Base-by-base conservation (phyloP, 352 stramenopile species). In the Phytophthora agathidicida region DNA sequence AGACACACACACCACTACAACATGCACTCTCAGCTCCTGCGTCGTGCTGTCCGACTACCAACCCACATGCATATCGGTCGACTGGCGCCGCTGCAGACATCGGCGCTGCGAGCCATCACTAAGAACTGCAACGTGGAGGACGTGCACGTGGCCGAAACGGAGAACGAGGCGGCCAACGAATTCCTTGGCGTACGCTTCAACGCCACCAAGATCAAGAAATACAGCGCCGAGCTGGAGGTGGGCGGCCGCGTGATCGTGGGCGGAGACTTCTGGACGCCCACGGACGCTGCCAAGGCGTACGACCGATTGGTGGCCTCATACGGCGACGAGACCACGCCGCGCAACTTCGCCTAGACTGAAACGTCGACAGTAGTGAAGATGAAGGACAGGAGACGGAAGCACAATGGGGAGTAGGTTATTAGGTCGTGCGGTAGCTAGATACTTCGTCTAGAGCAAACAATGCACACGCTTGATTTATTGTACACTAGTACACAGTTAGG, bases 151-250 rank as follows among this genome's bases (percentile, higher is more conserved):
- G 65, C 50, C 2, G 76, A 72, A 35, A 79, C 73, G 33, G 71
- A 84, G 43, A 61, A 68, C 27, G 66, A 52, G 33, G 71, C 72
- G 20, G 72, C 78, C 31, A 77, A 76, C n/a, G 60, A 79, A 43
- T 89, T 84, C 66, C 65, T 88, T 30, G 83, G 83, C 46, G 80
- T 92, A 32, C 68, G 60, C 24, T 90, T 86, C 67, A 79, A 88
- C 49, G 64, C 69, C 13, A 39, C 60, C 16, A 86, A 85, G 30
- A 74, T 91, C 31, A 91, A 91, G 63, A 89, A 89, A 53, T 89
- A 85, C 62, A 84, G 68, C 58, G 79, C 82, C 8, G 82, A 88
- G 47, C 52, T 90, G 6, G 59, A 77, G 37, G 60, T 91, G 23
- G 77, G 77, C 45, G 71, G 75, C 30, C 60, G 83, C 38, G 57